These are phyloP conservation scores for Barnettozyma sp. DNA, from an alignment of 805 yeast genomes.

Conservation along the genomic window DNA sequence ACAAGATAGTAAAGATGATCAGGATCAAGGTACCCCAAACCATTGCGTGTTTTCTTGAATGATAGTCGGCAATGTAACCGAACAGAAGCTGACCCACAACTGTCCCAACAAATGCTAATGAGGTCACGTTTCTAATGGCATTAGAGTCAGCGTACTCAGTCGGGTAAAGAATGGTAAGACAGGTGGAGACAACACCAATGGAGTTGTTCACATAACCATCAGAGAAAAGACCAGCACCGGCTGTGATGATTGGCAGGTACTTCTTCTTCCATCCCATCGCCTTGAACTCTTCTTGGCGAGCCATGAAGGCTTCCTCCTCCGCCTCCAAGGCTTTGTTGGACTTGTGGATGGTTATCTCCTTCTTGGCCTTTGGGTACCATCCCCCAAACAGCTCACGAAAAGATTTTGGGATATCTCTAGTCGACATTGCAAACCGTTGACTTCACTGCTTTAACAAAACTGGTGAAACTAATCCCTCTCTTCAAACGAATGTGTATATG, in stretches of 20 bases:
- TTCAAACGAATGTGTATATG: too few relatives aligned
- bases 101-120: conserved; percentile 89
- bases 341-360: conserved; percentile 38
- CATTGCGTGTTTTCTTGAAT: conserved; percentile 82
- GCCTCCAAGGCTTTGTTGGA: conserved; percentile 23
- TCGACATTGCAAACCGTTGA: neutral
- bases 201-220: conserved; percentile 92
- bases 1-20: conserved; percentile 68
- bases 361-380: conserved; percentile 35
- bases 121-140: conserved; percentile 74
- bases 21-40: conserved; percentile 66
- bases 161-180: conserved; percentile 63
- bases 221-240: conserved; percentile 90
- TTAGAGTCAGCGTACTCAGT: conserved; percentile 49
- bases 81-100: conserved; percentile 79
- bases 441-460: neutral
- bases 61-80: conserved; percentile 74
- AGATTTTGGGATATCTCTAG: conserved; percentile 45
- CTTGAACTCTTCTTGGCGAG: conserved; percentile 15
- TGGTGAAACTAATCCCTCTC: too few relatives aligned
- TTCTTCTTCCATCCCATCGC: conserved; percentile 25
- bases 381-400: conserved; percentile 32
- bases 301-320: conserved; percentile 21
- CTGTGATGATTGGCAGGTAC: conserved; percentile 66
- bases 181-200: conserved; percentile 68